Conservation (phyloP, 2,329 filamentous ascomycete genomes). For the Ramularia collo-cygni region DNA sequence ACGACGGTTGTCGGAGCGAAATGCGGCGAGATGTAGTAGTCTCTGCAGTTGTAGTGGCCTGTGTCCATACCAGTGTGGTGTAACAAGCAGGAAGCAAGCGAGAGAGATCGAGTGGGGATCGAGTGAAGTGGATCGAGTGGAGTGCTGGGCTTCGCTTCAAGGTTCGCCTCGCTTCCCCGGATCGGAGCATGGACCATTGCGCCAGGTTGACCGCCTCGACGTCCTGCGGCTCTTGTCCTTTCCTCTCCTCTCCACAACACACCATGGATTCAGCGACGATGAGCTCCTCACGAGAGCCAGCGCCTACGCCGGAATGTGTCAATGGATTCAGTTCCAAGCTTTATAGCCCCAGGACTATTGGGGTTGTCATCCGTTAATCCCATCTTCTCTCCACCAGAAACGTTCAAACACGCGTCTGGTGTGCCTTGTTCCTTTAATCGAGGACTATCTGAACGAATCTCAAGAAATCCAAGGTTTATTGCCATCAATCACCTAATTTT, state of each 20-base stretch:
- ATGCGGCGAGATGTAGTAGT: constrained; percentile 29
- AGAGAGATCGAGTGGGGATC: neutral
- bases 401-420: constrained; percentile 16
- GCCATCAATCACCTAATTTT: neutral
- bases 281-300: constrained; percentile 14
- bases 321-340: constrained; percentile 24
- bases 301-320: constrained; percentile 10
- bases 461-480: neutral
- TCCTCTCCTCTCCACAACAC: constrained; percentile 11
- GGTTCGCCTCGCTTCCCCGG: neutral
- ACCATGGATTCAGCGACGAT: constrained; percentile 13
- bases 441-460: neutral
- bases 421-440: neutral
- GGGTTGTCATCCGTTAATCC: constrained; percentile 43
- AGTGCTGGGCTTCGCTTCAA: constrained; percentile 1
- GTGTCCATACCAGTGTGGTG: constrained; percentile 24
- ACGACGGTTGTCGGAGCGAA: constrained; percentile 21
- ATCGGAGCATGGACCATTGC: neutral
- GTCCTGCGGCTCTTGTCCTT: constrained; percentile 7
- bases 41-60: constrained; percentile 32
- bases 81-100: neutral
- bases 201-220: neutral
- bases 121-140: neutral
- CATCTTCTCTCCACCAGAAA: constrained; percentile 16
- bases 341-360: constrained; percentile 47